Evolutionary conservation across 129 eudicot genomes (phyloP).

Genomic region (Ambrosia trifida): DNA sequence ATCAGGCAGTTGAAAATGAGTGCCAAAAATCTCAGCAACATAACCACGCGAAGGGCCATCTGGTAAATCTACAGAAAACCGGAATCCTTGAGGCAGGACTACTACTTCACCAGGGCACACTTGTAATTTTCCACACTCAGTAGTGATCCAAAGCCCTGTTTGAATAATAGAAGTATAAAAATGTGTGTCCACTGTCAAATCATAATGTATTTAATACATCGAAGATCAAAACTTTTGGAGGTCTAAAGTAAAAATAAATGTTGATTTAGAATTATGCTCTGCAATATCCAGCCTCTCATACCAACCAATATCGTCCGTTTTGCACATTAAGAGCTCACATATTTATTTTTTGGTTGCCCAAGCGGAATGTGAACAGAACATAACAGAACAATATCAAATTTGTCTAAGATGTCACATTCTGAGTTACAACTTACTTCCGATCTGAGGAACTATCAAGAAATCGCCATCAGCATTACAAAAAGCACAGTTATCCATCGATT

Average conservation of each 20-base stretch:
- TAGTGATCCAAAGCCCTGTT: constrained; percentile 85
- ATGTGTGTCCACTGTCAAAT: background rate
- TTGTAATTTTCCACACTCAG: constrained; percentile 87
- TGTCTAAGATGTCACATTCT: background rate
- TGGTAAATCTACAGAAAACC: constrained; percentile 72
- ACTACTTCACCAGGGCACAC: constrained; percentile 87
- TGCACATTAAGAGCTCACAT: too few relatives aligned
- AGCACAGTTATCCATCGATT: constrained; percentile 85
- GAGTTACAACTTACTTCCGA: constrained; percentile 71
- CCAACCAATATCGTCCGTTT: too few relatives aligned
- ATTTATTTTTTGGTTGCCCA: too few relatives aligned
- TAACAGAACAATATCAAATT: too few relatives aligned
- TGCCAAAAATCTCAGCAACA: constrained; percentile 86
- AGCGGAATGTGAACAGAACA: too few relatives aligned
- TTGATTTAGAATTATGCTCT: background rate
- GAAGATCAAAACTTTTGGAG: constrained; percentile 13
- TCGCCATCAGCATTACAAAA: constrained; percentile 99
- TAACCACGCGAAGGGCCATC: constrained; percentile 98
- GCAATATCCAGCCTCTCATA: too few relatives aligned
- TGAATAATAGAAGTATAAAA: constrained; percentile 2
- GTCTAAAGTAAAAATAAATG: background rate
- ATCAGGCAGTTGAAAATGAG: constrained; percentile 97
- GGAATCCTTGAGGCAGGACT: constrained; percentile 88
- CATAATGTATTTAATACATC: constrained; percentile 5
- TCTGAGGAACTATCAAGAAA: constrained; percentile 92